Evolutionary conservation across 768 basidiomycete genomes (phyloP).

Genomic region (Chalciporus pseudorubinellus): DNA sequence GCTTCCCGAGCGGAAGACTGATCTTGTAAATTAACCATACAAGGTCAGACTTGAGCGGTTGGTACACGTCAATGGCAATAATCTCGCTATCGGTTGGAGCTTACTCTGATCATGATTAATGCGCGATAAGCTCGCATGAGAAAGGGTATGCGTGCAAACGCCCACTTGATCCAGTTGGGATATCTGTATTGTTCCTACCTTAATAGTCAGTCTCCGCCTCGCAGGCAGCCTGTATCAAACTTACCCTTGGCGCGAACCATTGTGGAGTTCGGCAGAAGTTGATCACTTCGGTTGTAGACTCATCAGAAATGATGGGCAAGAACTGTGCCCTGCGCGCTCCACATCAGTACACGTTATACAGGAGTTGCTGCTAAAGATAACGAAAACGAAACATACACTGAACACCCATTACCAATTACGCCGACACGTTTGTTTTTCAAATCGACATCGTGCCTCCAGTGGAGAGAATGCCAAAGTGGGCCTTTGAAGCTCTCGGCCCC

Average conservation of each 20-base stretch:
- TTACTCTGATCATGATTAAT: conserved; percentile 41
- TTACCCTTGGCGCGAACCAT: conserved; percentile 53
- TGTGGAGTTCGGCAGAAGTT: conserved; percentile 62
- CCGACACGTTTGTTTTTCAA: conserved; percentile 54
- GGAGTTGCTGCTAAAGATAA: conserved; percentile 8
- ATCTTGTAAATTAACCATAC: conserved; percentile 27
- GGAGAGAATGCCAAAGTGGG: conserved; percentile 51
- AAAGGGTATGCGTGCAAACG: not conserved
- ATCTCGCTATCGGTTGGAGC: not conserved
- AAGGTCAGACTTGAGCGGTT: conserved; percentile 1
- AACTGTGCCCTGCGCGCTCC: conserved; percentile 51
- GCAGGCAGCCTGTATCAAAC: conserved; percentile 11
- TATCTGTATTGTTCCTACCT: conserved; percentile 42
- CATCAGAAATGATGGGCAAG: conserved; percentile 50
- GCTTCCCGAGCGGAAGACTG: not conserved
- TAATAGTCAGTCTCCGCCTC: not conserved
- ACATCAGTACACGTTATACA: conserved; percentile 2
- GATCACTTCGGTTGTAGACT: conserved; percentile 47
- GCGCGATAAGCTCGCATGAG: conserved; percentile 46
- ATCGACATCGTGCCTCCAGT: conserved; percentile 54
- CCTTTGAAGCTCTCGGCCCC: conserved; percentile 50
- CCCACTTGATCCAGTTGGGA: conserved; percentile 31
- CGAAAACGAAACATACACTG: conserved; percentile 41
- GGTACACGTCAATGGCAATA: not conserved
- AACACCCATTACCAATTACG: conserved; percentile 64